phyloP scores from a whole-genome alignment of 345 rosid species.

The Murraya paniculata region DNA sequence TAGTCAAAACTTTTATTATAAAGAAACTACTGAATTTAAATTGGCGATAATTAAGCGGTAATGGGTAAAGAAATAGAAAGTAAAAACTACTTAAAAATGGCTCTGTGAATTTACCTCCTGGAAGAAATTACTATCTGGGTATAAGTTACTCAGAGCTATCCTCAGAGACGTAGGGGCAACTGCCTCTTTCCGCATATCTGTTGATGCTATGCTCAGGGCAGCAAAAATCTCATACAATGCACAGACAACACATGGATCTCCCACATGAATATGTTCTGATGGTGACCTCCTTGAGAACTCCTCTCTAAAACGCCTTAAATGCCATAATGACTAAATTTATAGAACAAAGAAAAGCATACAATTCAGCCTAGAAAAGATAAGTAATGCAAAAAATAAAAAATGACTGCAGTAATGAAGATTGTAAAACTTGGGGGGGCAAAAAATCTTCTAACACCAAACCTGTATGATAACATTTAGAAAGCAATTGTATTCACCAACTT shows the following conservation, averaged over 20 bases:
- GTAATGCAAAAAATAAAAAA: background rate
- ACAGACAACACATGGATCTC: constrained; percentile 95
- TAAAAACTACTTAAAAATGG: constrained; percentile 5
- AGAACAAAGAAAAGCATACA: constrained; percentile 9
- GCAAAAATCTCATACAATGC: constrained; percentile 68
- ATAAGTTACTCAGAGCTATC: constrained; percentile 84
- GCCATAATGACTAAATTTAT: constrained; percentile 82
- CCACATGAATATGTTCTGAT: constrained; percentile 78
- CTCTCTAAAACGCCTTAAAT: constrained; percentile 70
- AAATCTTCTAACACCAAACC: constrained; percentile 33
- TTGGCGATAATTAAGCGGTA: background rate
- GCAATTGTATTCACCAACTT: constrained; percentile 96
- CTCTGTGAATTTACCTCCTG: constrained; percentile 66
- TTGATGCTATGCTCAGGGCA: constrained; percentile 60
- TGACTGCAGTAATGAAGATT: background rate
- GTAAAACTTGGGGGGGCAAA: background rate
- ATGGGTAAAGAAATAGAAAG: background rate
- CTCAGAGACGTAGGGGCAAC: constrained; percentile 88
- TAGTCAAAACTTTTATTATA: constrained; percentile 9
- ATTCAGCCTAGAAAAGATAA: constrained; percentile 12
- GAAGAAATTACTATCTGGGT: constrained; percentile 86
- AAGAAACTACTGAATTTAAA: background rate
- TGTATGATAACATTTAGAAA: constrained; percentile 97
- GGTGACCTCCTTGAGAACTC: constrained; percentile 77
- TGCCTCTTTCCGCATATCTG: constrained; percentile 58